Percentiles rank a stretch among this genome's conserved stretches.
These are phyloP conservation scores for Primulina huaijiensis DNA, from an alignment of 257 asterid species.

Conservation along the genomic window DNA sequence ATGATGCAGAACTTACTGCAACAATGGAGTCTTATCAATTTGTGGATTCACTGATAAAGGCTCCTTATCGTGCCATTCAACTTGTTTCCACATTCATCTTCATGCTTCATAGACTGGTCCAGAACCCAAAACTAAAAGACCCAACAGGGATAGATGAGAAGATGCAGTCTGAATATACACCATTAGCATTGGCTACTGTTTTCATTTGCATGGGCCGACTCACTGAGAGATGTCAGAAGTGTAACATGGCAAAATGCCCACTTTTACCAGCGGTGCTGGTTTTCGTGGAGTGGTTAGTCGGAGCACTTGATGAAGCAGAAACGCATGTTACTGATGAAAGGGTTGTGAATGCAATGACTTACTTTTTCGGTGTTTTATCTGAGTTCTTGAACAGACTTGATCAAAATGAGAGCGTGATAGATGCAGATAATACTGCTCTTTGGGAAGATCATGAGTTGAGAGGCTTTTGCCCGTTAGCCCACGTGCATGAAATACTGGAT, in stretches of 20 bases:
- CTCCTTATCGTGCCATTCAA: conserved; percentile 78
- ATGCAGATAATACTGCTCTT: conserved; percentile 46
- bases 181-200: conserved; percentile 52
- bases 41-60: conserved; percentile 54
- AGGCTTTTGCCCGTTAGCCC: conserved; percentile 63
- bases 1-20: conserved; percentile 40
- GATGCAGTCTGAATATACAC: conserved; percentile 34
- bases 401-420: conserved; percentile 18
- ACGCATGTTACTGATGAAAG: conserved; percentile 43
- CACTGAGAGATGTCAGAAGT: conserved; percentile 53
- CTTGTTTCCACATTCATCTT: conserved; percentile 72
- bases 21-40: conserved; percentile 53
- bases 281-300: conserved; percentile 76
- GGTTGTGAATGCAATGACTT: conserved; percentile 52
- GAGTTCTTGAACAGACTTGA: conserved; percentile 51
- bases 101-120: conserved; percentile 42
- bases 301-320: conserved; percentile 42
- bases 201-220: conserved; percentile 70
- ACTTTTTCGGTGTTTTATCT: conserved; percentile 52
- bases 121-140: conserved; percentile 36
- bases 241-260: conserved; percentile 36
- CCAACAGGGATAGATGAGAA: conserved; percentile 32
- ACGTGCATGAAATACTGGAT: conserved; percentile 48
- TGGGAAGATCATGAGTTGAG: conserved; percentile 92
- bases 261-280: conserved; percentile 69